phyloP scores from a whole-genome alignment of 2,329 filamentous ascomycete species.

The Lachnellula arida region DNA sequence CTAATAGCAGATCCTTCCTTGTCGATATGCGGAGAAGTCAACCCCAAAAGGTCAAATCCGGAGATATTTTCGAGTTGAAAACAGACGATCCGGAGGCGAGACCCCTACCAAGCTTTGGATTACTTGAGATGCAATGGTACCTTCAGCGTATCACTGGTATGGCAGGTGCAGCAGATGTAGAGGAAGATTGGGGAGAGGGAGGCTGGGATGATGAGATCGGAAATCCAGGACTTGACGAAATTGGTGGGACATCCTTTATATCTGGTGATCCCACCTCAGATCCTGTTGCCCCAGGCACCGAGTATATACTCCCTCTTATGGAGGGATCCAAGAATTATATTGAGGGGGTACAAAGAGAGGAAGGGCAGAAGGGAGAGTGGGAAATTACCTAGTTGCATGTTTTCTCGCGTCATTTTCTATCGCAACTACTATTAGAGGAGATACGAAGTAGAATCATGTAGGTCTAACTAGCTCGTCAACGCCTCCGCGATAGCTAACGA shows the following conservation, averaged over 20 bases:
- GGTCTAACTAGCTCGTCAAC: no score
- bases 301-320: neutral
- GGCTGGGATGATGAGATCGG: neutral
- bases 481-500: no score
- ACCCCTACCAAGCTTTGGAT: constrained; percentile 11
- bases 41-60: constrained; percentile 20
- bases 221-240: neutral
- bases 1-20: constrained; percentile 30
- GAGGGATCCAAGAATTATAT: neutral
- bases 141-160: constrained; percentile 10
- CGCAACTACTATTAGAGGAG: no score
- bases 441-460: no score
- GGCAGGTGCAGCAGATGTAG: constrained; percentile 7
- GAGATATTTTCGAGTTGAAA: constrained; percentile 11
- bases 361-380: no score
- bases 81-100: constrained; percentile 13
- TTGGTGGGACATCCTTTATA: neutral
- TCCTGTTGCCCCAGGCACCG: neutral
- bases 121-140: constrained; percentile 16
- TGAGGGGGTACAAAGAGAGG: neutral
- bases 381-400: no score
- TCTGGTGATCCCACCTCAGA: neutral
- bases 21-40: neutral
- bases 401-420: no score
- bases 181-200: neutral